A percentile compares a stretch with the other conserved stretches of the same genome.
phyloP scores from a whole-genome alignment of 202 grass and related monocot genomes.

The Setaria viridis region DNA sequence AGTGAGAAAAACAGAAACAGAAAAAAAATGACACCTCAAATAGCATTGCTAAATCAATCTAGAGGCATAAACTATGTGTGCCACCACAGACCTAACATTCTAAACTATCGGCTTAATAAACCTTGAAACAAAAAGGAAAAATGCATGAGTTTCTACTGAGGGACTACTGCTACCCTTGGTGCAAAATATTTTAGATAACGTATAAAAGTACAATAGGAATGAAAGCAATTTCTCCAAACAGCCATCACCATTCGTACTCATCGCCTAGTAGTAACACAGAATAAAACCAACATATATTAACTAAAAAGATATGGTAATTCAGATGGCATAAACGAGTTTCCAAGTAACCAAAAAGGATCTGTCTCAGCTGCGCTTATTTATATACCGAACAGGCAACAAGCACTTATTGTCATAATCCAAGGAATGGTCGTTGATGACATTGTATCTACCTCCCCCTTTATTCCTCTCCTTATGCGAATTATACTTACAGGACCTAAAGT shows the following conservation, averaged over 20 bases:
- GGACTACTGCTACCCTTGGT: not conserved
- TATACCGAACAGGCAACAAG: conserved; percentile 33
- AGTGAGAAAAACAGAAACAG: not conserved
- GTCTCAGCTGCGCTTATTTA: conserved; percentile 16
- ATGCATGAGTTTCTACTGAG: not conserved
- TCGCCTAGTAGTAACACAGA: too few species aligned
- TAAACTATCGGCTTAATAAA: not conserved
- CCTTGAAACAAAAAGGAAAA: conserved; percentile 15
- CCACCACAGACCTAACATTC: conserved; percentile 5
- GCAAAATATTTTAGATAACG: not conserved
- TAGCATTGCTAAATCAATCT: not conserved
- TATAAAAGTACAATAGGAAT: not conserved
- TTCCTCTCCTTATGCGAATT: conserved; percentile 36
- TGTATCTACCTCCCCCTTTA: conserved; percentile 42
- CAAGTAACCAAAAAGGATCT: not conserved
- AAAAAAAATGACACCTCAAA: not conserved
- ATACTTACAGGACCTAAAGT: conserved; percentile 4
- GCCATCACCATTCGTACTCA: not conserved
- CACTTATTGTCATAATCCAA: conserved; percentile 38
- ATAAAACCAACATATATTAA: too few species aligned
- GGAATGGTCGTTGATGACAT: not conserved
- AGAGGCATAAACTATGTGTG: conserved; percentile 10
- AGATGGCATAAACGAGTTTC: not conserved
- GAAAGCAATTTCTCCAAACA: not conserved
- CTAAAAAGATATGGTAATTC: too few species aligned